Evolutionary conservation across 306 rosid species (phyloP).

Genomic region (Quercus ilex): DNA sequence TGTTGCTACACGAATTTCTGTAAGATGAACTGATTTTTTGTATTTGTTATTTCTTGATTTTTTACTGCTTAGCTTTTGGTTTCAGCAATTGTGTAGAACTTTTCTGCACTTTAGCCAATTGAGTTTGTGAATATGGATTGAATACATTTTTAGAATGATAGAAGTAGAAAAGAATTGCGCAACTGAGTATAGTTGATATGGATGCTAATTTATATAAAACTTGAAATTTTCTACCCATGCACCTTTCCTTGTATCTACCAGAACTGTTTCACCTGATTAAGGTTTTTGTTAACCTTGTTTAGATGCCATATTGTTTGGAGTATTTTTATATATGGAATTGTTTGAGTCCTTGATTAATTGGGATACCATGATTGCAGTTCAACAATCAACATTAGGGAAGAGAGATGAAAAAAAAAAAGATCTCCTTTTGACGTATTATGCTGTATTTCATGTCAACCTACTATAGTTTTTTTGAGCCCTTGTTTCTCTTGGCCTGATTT

Average conservation of each 20-base stretch:
- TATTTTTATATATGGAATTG: neutral
- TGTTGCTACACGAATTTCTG: conserved; percentile 95
- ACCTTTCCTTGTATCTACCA: neutral
- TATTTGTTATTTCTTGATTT: neutral
- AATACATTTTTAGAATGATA: neutral
- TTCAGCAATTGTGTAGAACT: neutral
- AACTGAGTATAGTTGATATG: neutral
- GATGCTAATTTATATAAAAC: neutral
- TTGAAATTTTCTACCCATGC: neutral
- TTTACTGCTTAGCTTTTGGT: neutral
- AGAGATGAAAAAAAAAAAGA: neutral
- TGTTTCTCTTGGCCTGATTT: neutral
- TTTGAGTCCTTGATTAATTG: neutral
- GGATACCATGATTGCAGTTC: neutral
- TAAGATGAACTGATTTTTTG: conserved; percentile 27
- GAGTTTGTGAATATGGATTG: neutral
- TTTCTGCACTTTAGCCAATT: neutral
- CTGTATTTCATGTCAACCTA: neutral
- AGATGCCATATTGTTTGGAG: neutral
- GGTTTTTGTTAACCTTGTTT: neutral
- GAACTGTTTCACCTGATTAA: neutral
- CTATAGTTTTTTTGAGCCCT: neutral
- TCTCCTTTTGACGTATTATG: neutral
- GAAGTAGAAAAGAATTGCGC: neutral
- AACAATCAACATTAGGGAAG: neutral